Evolutionary conservation across 257 asterid species (phyloP), one percentile per base, ranked within the genome.

Genomic region (Rauvolfia tetraphylla): DNA sequence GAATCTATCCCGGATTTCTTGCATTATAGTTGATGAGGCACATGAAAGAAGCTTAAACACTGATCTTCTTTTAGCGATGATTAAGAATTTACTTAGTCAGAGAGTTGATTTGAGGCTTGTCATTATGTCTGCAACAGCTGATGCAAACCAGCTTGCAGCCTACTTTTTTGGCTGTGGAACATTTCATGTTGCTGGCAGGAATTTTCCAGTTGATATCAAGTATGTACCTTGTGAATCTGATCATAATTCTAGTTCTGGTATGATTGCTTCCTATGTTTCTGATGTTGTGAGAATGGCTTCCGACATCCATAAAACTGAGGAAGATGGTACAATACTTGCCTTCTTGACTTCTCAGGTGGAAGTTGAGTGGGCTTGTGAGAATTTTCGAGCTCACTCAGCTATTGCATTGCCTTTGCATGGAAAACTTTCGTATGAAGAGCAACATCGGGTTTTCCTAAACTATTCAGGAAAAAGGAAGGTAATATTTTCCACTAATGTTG

Each of bases 21-120:
- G 98, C 87, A 86, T 95, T 81, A 82, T 95, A 76, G 86, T 95
- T 80, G 99, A 95, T 36, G 99, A 95, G 89, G 99, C 98, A 71
- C 99, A 95, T 83, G 99, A 95, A 87, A 90, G 98, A 86, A 95
- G 97, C 87, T 86, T 95, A 76, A 92, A 83, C 82, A 92, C 98
- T 13, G 99, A 95, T 89, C 95, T 95, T 79, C 97, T 95, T 75
- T 84, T 95, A 67, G 97, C 96, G 33, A 73, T 91, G 86, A 77
- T 92, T 66, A 92, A 91, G 90, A 86, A 85, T 36, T 81, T 92
- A 79, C 91, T 95, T 23, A 69, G 88, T 79, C 87, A 73, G 86
- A 92, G 96, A 85, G 84, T 83, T 34, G 80, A 78, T 81, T 86
- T 95, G 79, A 90, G 96, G 91, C 96, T 95, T 78, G 70, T 95